Percentiles rank a stretch among this genome's conserved stretches.
phyloP scores from a whole-genome alignment of 1,139 yeast species.

The Taiozyma onychis region DNA sequence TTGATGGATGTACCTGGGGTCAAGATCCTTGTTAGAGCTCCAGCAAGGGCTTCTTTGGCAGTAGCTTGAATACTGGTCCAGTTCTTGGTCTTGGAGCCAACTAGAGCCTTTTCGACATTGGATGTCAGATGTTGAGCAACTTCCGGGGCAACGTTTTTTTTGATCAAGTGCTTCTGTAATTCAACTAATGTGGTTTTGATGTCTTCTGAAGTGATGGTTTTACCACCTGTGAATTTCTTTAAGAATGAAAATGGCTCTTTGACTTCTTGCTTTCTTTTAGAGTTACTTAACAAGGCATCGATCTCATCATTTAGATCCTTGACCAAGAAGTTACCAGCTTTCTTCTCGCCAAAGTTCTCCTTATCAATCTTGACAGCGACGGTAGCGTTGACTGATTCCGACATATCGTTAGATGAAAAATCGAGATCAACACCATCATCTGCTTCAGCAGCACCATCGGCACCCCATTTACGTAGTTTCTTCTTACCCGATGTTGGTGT shows the following conservation, averaged over 20 bases:
- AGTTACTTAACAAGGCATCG: constrained; percentile 31
- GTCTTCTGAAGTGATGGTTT: constrained; percentile 47
- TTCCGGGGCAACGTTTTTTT: constrained; percentile 46
- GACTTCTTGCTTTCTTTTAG: constrained; percentile 22
- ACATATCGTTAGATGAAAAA: constrained; percentile 33
- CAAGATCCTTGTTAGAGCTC: constrained; percentile 72
- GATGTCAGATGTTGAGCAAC: constrained; percentile 55
- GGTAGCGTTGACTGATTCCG: constrained; percentile 18
- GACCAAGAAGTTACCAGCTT: constrained; percentile 44
- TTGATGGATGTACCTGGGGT: constrained; percentile 94
- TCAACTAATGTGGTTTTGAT: constrained; percentile 47
- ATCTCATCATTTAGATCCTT: constrained; percentile 44
- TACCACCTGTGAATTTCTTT: constrained; percentile 56
- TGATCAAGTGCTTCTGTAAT: constrained; percentile 44
- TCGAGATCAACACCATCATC: constrained; percentile 37
- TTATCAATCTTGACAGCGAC: constrained; percentile 32
- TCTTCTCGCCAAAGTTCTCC: constrained; percentile 40
- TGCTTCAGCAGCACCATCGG: constrained; percentile 44
- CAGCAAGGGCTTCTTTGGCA: constrained; percentile 62
- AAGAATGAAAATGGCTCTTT: constrained; percentile 47
- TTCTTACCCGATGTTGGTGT: constrained; percentile 18
- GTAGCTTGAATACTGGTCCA: constrained; percentile 61
- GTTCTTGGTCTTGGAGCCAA: constrained; percentile 60
- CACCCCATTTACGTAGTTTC: constrained; percentile 36
- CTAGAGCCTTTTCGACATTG: constrained; percentile 52